A percentile compares a stretch with the other conserved stretches of the same genome.
Conservation (phyloP, 225 moss, liverwort and hornwort genomes). For the Rhytidiadelphus loreus region DNA sequence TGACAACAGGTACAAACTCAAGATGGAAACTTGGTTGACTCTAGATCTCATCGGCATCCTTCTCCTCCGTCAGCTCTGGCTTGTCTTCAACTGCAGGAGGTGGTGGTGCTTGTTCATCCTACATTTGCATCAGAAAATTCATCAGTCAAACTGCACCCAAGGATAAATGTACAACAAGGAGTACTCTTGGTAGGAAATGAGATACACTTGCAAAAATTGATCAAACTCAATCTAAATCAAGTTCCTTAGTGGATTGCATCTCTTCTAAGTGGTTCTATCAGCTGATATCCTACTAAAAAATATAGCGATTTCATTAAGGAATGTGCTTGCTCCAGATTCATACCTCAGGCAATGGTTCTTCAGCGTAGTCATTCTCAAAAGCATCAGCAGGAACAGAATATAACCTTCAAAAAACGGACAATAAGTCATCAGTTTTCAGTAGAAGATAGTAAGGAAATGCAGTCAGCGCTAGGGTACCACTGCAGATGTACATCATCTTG, state of each 20-base stretch:
- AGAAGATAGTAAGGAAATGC: neutral
- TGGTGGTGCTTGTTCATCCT: constrained; percentile 98
- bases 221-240: neutral
- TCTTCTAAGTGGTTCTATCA: too few relatives aligned
- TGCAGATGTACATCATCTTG: neutral
- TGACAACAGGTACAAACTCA: neutral
- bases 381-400: constrained; percentile 93
- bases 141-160: neutral
- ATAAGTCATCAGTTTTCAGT: neutral
- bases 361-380: constrained; percentile 94
- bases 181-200: neutral
- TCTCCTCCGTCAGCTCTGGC: constrained; percentile 60
- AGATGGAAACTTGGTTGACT: neutral
- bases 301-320: neutral
- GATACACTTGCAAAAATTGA: neutral
- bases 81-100: constrained; percentile 73
- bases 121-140: neutral
- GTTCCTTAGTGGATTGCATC: too few relatives aligned
- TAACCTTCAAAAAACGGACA: constrained; percentile 38
- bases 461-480: neutral
- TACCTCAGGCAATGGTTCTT: constrained; percentile 96
- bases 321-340: neutral
- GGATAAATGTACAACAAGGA: neutral
- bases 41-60: constrained; percentile 70
- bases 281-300: neutral